Evolutionary conservation across 129 eudicot species (phyloP), one percentile per base, ranked within the genome.

Genomic region (Apium graveolens): DNA sequence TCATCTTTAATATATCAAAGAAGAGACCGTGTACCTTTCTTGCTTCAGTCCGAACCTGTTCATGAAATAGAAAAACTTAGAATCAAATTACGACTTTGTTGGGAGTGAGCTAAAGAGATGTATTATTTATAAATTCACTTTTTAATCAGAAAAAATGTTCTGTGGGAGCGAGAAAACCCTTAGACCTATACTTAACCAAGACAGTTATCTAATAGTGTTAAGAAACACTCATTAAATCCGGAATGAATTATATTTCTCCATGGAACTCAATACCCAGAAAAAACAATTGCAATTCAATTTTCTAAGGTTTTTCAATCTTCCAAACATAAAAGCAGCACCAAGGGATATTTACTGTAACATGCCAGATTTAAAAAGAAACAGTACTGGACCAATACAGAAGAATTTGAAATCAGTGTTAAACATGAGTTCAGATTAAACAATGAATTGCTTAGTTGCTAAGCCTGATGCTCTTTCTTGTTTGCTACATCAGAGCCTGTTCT

Each of bases 11-110:
- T 85, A 95, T 88, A 70, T 95, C 98, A 38, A 95, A 95, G 81
- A 95, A 91, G 38, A 95, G 91, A 80, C 88, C 97, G 37, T 95
- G 98, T 60, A 95, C 96, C 80, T 91, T 91, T 80, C 90, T 91
- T 74, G 98, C 97, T 81, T 95, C 97, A 0, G 92, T 81, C 70
- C 96, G 86, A 85, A 88, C 98, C 97, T 95, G 80, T 82, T 82
- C 10, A 66, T 31, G 20, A 16, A 31, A 14, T 5, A 66, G 24
- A 66, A 32, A 32, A 27, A 24, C 39, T 29, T 60, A 60, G 32
- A 26, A 60, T 24, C 16, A 60, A n/a, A n/a, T 60, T 21, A 60
- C 29, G n/a, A 12, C 68, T 10, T 60, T 24, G n/a, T 34, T n/a
- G 16, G 68, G 68, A 0, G 31, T 55, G 27, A 53, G 26, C 68